phyloP scores from a whole-genome alignment of 129 eudicot genomes.

The Gnaphalium uliginosum region DNA sequence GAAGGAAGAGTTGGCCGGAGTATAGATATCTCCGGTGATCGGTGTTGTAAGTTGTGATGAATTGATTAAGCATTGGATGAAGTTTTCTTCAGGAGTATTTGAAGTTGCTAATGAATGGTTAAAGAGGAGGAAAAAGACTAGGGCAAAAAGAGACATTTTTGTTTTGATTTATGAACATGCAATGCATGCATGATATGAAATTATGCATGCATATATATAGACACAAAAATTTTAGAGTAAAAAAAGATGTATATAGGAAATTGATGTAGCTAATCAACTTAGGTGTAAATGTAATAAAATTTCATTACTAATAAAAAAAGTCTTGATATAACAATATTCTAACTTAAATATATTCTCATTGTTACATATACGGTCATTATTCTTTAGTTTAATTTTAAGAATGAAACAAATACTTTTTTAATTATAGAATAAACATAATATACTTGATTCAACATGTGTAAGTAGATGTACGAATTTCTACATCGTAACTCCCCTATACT shows the following conservation, averaged over 20 bases:
- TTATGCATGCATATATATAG: neutral
- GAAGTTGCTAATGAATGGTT: slow-evolving; percentile 30
- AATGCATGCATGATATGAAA: neutral
- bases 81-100: slow-evolving; percentile 9
- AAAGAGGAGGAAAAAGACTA: slow-evolving; percentile 26
- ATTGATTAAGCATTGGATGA: slow-evolving; percentile 36
- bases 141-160: slow-evolving; percentile 27
- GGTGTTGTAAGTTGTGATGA: slow-evolving; percentile 37
- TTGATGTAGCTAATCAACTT: neutral
- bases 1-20: slow-evolving; percentile 41
- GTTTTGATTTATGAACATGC: slow-evolving; percentile 4
- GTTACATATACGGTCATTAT: neutral
- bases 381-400: neutral
- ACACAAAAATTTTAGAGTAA: neutral
- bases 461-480: too few species aligned
- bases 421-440: too few species aligned
- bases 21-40: slow-evolving; percentile 36
- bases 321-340: neutral
- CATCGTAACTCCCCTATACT: too few species aligned
- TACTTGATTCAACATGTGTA: neutral
- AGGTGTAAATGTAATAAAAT: neutral
- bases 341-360: too few species aligned
- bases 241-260: neutral
- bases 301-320: neutral
- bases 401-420: neutral